Base-by-base conservation (phyloP, 2,329 filamentous ascomycete genomes). In the Fusarium continuum region DNA sequence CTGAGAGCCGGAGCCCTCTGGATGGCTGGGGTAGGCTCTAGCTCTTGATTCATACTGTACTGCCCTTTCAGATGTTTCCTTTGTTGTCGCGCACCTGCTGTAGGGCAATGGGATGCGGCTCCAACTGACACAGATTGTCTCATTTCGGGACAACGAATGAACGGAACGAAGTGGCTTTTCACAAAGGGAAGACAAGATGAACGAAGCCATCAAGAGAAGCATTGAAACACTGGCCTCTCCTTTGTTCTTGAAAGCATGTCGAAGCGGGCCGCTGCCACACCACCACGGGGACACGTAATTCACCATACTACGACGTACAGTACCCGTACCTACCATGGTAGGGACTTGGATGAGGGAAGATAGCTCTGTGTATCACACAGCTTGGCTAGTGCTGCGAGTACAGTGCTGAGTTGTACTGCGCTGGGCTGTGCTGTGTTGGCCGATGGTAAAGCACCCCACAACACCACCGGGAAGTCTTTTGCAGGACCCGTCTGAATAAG, bases 141-240 rank as follows among this genome's bases (percentile, higher is more conserved):
- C 64, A 69, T 64, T 40, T 63, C 29, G 29, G 19, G 39, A 22
- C 17, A 36, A 47, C 48, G 51, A 60, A 54, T 56, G 36, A 47
- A 35, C 45, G 31, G n/a, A 17, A 22, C 20, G 48, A 52, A 36
- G 26, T 14, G n/a, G 34, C 34, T 35, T 45, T 43, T 53, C 20
- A 28, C 31, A 36, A 51, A 45, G 29, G 22, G 22, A 47, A 58
- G 29, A 53, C 46, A 23, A 51, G 46, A 51, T 46, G 59, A 68
- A 47, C 32, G 34, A 55, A 38, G 31, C 57, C 40, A 54, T 52
- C 54, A 59, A 57, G 46, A 50, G 48, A 39, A 38, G 29, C 44
- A 44, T 61, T 70, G 67, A 70, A 70, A 70, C 67, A 69, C 49
- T 64, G 22, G 25, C 22, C 36, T 44, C 43, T n/a, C 52, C 47